Base-by-base conservation (phyloP, 2,329 filamentous ascomycete species). In the Ophiostoma ulmi region DNA sequence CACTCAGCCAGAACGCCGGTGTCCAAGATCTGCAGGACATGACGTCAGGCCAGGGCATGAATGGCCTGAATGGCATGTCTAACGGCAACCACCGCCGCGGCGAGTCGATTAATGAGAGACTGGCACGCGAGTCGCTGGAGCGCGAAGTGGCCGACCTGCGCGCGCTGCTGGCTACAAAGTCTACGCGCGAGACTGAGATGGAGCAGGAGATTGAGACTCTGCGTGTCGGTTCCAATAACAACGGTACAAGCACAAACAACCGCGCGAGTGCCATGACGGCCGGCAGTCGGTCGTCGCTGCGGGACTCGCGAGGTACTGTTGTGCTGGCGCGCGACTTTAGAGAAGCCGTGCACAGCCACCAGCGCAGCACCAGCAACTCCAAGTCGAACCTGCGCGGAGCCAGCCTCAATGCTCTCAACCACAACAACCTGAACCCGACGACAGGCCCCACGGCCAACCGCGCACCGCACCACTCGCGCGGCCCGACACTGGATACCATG, bases 131-230 rank as follows among this genome's bases (percentile, higher is more conserved):
- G 74, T 90, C 90, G 72, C 84, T 97, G 41, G 93, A 97, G 78
- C 86, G 88, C 72, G 93, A 95, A 76, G 87, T 97, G 55, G 85
- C 89, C 69, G 92, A 96, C 75, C 85, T 97, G 7, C 91, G 92
- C 74, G 84, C 85, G 10, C 81, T 91, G 3, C 82, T 94, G 0
- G 90, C 95, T 71, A 86, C 85, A 75, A 97, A 95, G 80, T 86
- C 82, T 22, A 83, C 80, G 73, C 86, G 90, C 55, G 94, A 97
- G 78, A 91, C 94, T 74, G 93, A 97, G 77, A 85, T 97, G 7
- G 92, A 97, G 81, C 89, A 89, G 26, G 91, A 97, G 78, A 80
- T 97, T 8, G 91, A 92, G 76, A 81, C 82, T 58, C 79, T 93
- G n/a, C 86, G 87, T 61, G 81, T 84, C 73, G 82, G 78, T 75